Evolutionary conservation across 176 grass and related monocot species (phyloP), one percentile per base, ranked within the genome.

Genomic region (Puccinellia tenuiflora): DNA sequence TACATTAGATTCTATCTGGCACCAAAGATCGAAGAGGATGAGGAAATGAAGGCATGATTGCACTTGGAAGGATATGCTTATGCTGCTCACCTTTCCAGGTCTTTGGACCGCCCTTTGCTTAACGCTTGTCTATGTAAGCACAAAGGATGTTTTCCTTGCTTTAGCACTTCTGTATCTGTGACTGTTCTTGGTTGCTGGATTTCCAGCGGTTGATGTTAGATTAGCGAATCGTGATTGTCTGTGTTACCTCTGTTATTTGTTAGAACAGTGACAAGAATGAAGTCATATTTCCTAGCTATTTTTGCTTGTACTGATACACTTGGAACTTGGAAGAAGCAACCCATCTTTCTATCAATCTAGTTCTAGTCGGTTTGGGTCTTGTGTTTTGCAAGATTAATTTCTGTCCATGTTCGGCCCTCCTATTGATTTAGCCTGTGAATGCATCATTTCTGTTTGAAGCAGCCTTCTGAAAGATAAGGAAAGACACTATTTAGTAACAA

Each of bases 11-110:
- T 84, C 64, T 98, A 93, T 70, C 83, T 98, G 13, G 95, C 95
- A 10, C 95, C 95, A 4, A 93, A 98, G 90, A 93, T 98, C 0
- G 94, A 97, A 84, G 95, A 98, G 35, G 95, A 98, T 20, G 95
- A 93, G 78, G 95, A 94, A 5, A 97, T 92, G 92, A 90, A 94
- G 55, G 2, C 90, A 14, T 98, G 53, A 91, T 70, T 56, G 24
- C 6, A 18, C 18, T 34, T 6, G 17, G 6, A 10, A n/a, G 66
- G 5, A 30, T 40, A 45, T 37, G 25, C 16, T 77, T 14, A 16
- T 75, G 68, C 29, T 76, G 3, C 71, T 11, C 31, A 42, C 24
- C 76, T 87, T 73, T 21, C 57, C 20, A 40, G 8, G 9, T 64
- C 11, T 28, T 60, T 34, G 15, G 59, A 79, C 11, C 40, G 16